phyloP scores from a whole-genome alignment of 2,329 filamentous ascomycete species.

The Rhexocercosporidium sp. region DNA sequence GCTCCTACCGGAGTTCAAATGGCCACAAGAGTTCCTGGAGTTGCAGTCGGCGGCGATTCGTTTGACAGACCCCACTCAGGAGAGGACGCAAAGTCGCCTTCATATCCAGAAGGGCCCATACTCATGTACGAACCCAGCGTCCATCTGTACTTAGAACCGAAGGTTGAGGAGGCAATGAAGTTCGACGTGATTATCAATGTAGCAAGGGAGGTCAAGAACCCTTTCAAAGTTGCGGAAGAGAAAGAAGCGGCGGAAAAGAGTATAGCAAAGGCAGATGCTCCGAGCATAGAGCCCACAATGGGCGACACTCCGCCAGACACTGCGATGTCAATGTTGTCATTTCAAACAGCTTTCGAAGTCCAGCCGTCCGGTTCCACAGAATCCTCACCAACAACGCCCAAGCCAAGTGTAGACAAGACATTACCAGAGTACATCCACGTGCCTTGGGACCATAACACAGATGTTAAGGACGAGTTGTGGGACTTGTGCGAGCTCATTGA shows the following conservation, averaged over 20 bases:
- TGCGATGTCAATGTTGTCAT: constrained; percentile 61
- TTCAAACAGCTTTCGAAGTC: constrained; percentile 65
- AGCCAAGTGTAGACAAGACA: constrained; percentile 52
- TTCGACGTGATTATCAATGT: constrained; percentile 89
- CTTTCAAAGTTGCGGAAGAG: constrained; percentile 58
- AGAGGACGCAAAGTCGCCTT: constrained; percentile 80
- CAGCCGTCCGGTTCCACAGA: constrained; percentile 44
- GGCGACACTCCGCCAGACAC: constrained; percentile 50
- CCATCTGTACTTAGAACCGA: constrained; percentile 81
- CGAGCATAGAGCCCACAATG: constrained; percentile 9
- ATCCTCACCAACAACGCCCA: constrained; percentile 60
- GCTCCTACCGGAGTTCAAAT: constrained; percentile 63
- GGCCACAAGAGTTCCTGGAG: constrained; percentile 55
- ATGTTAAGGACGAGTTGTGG: constrained; percentile 80
- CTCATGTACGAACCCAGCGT: constrained; percentile 81
- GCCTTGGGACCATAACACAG: constrained; percentile 87
- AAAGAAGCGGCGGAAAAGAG: constrained; percentile 39
- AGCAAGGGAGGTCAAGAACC: constrained; percentile 80
- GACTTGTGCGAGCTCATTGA: constrained; percentile 78
- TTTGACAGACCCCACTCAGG: constrained; percentile 73
- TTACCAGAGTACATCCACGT: constrained; percentile 86
- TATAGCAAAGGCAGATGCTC: constrained; percentile 32
- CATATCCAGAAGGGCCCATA: constrained; percentile 82
- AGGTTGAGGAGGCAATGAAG: constrained; percentile 73
- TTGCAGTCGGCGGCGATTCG: constrained; percentile 62